A percentile compares a stretch with the other conserved stretches of the same genome.
These are phyloP conservation scores for Aspergillus spinulosporus DNA, from an alignment of 2,329 filamentous ascomycete species.

Conservation along the genomic window DNA sequence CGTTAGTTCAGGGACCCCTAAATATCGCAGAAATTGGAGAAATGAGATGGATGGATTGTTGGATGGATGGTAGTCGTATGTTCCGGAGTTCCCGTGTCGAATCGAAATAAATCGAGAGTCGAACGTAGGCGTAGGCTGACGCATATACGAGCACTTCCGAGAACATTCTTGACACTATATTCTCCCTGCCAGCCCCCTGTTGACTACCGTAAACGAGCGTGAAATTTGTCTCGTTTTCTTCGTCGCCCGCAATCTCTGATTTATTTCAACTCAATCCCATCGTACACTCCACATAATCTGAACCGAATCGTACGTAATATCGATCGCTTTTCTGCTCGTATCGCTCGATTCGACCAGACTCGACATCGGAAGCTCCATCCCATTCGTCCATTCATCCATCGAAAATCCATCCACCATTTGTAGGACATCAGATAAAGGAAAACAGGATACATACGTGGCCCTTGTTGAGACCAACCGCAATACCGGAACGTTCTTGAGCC, in stretches of 20 bases:
- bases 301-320: background rate
- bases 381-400: slow-evolving; percentile 4
- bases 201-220: too few relatives aligned
- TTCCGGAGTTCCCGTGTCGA: background rate
- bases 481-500: slow-evolving; percentile 54
- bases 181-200: too few relatives aligned
- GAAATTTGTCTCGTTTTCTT: background rate
- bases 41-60: background rate
- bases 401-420: slow-evolving; percentile 4
- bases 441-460: slow-evolving; percentile 62
- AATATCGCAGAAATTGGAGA: too few relatives aligned
- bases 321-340: background rate
- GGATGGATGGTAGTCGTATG: background rate
- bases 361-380: slow-evolving; percentile 16
- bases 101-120: too few relatives aligned
- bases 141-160: background rate
- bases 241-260: background rate
- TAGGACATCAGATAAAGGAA: slow-evolving; percentile 3
- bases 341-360: slow-evolving; percentile 13
- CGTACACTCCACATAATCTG: background rate
- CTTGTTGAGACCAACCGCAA: slow-evolving; percentile 64
- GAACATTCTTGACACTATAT: too few relatives aligned
- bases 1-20: slow-evolving; percentile 20
- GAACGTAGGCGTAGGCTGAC: background rate
- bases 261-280: background rate